Conservation (phyloP, 768 basidiomycete genomes). For the Amanita subjunquillea region DNA sequence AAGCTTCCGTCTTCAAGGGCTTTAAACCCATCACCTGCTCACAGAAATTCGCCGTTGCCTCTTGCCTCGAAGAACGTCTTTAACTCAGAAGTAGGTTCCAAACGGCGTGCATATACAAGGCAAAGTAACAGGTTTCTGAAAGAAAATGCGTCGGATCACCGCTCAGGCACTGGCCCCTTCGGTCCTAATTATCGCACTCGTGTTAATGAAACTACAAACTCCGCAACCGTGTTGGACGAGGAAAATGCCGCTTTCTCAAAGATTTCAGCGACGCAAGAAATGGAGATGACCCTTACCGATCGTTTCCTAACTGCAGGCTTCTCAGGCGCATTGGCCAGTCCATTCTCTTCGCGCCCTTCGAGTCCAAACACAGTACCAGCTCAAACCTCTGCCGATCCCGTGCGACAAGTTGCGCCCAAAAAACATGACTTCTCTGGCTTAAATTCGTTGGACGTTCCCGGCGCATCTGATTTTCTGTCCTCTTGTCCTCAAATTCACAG, state of each 20-base stretch:
- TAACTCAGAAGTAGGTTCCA: not conserved
- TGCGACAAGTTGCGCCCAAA: not conserved
- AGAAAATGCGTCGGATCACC: not conserved
- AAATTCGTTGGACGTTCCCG: not conserved
- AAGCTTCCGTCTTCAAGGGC: slow-evolving; percentile 1
- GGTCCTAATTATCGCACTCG: not conserved
- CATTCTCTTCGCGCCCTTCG: slow-evolving; percentile 4
- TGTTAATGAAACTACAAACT: not conserved
- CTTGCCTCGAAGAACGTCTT: not conserved
- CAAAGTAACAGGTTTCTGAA: not conserved
- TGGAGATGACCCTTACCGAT: not conserved
- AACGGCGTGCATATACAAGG: not conserved
- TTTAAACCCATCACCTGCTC: not conserved
- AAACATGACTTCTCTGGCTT: not conserved
- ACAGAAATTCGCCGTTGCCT: not conserved
- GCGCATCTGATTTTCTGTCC: not conserved
- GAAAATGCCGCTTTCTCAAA: not conserved
- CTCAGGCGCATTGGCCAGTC: not conserved
- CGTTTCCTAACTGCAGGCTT: not conserved
- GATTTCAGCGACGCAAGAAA: not conserved
- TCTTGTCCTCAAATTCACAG: not conserved
- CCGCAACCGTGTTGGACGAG: not conserved
- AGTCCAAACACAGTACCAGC: not conserved
- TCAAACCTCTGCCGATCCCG: not conserved
- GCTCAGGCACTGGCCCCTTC: not conserved